These are phyloP conservation scores for Agastache rugosa DNA, from an alignment of 257 asterid species.

Conservation along the genomic window DNA sequence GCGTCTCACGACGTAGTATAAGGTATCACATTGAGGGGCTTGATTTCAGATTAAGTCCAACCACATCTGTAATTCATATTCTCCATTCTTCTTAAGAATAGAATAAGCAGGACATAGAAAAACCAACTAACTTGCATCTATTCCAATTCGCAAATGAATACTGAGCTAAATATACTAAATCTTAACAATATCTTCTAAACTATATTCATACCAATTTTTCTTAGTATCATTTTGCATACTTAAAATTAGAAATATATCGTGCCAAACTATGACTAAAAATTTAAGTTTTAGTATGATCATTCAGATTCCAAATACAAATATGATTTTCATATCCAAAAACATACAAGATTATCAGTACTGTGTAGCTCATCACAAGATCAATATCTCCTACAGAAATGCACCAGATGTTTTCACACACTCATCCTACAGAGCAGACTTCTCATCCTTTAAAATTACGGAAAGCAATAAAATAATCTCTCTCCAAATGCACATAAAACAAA, in stretches of 20 bases:
- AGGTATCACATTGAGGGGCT: not conserved
- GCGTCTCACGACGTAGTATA: too few relatives aligned
- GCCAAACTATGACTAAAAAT: not conserved
- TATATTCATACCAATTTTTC: not conserved
- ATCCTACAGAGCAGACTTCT: not conserved
- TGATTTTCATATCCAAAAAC: not conserved
- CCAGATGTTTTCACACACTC: not conserved
- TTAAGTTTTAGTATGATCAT: not conserved
- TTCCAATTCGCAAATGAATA: not conserved
- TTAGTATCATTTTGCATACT: not conserved
- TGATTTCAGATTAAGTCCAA: not conserved
- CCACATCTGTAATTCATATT: not conserved
- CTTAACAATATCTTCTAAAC: not conserved
- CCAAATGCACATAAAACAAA: not conserved
- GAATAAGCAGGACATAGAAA: not conserved
- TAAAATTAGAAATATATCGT: not conserved
- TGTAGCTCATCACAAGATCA: not conserved
- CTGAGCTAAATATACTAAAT: not conserved
- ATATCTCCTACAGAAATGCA: not conserved
- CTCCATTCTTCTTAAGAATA: not conserved
- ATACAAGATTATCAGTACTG: too few relatives aligned
- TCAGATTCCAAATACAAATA: not conserved
- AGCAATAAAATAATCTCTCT: too few relatives aligned
- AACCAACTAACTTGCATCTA: not conserved
- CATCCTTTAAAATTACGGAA: too few relatives aligned